Percentiles rank a stretch among this genome's conserved stretches.
Conservation (phyloP, 306 rosid genomes). For the Lathyrus aphaca region DNA sequence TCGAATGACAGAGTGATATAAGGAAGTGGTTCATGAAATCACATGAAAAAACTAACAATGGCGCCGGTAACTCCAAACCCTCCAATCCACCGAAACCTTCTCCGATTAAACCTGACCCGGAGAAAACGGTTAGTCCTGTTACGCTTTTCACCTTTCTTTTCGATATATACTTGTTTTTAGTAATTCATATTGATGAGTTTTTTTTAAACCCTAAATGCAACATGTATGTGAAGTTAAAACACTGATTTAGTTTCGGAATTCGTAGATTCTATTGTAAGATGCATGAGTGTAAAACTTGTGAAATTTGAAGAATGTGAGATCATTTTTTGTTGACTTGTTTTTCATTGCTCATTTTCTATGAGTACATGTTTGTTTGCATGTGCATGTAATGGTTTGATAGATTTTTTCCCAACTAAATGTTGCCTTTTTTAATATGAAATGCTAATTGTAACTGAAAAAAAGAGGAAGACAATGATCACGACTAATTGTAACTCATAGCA, state of each 20-base stretch:
- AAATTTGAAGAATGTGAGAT: slow-evolving; percentile 23
- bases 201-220: neutral
- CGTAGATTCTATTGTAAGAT: slow-evolving; percentile 5
- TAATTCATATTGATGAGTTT: neutral
- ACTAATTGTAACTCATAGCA: no score
- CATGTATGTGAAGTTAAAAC: slow-evolving; percentile 9
- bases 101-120: slow-evolving; percentile 46
- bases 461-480: no score
- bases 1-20: slow-evolving; percentile 63
- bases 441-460: no score
- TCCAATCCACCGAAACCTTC: slow-evolving; percentile 49
- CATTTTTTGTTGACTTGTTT: slow-evolving; percentile 9
- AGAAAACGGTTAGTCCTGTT: slow-evolving; percentile 54
- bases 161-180: neutral
- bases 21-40: slow-evolving; percentile 98
- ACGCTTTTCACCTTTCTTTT: neutral
- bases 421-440: no score
- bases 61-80: slow-evolving; percentile 49
- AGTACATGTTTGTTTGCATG: slow-evolving; percentile 26
- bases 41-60: slow-evolving; percentile 62
- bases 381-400: slow-evolving; percentile 1
- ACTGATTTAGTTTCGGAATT: slow-evolving; percentile 30
- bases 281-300: neutral
- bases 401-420: no score
- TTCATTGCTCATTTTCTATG: neutral